Conservation (phyloP, 225 moss, liverwort and hornwort species). For the Sphagnum tenellum region DNA sequence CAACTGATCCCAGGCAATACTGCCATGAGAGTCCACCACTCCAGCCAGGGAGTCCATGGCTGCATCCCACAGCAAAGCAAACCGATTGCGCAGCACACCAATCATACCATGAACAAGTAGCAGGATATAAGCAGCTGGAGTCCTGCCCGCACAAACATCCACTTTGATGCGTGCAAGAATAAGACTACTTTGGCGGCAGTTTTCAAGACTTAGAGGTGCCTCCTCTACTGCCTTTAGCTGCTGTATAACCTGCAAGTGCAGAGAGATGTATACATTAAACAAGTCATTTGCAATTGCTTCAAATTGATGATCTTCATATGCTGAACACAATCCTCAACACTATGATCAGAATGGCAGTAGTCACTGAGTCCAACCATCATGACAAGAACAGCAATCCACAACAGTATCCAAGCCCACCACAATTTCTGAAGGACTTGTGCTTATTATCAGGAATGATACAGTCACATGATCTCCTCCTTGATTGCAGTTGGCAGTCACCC, state of each 20-base stretch:
- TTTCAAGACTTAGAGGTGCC: conserved; percentile 52
- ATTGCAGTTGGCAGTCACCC: too few relatives aligned
- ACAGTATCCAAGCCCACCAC: too few relatives aligned
- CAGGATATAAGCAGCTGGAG: conserved; percentile 53
- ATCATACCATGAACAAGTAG: conserved; percentile 71
- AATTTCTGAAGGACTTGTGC: too few relatives aligned
- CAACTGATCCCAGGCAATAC: conserved; percentile 49
- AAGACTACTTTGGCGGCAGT: conserved; percentile 59
- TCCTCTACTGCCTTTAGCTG: conserved; percentile 63
- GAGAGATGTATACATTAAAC: not conserved
- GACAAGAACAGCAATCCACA: too few relatives aligned
- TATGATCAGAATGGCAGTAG: not conserved
- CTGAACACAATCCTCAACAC: not conserved
- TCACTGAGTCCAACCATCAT: not conserved
- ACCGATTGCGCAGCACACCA: conserved; percentile 82
- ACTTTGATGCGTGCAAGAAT: conserved; percentile 61
- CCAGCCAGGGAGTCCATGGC: conserved; percentile 61
- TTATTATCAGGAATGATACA: too few relatives aligned
- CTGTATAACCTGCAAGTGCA: conserved; percentile 42
- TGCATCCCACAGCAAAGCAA: conserved; percentile 84
- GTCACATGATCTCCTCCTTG: too few relatives aligned
- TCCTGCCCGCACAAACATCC: conserved; percentile 51
- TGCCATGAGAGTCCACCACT: conserved; percentile 53
- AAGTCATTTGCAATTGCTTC: too few relatives aligned
- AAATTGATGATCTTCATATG: not conserved